These are phyloP conservation scores for Diversispora epigaea DNA, from an alignment of 192 early-diverging fungal genomes.

Conservation along the genomic window DNA sequence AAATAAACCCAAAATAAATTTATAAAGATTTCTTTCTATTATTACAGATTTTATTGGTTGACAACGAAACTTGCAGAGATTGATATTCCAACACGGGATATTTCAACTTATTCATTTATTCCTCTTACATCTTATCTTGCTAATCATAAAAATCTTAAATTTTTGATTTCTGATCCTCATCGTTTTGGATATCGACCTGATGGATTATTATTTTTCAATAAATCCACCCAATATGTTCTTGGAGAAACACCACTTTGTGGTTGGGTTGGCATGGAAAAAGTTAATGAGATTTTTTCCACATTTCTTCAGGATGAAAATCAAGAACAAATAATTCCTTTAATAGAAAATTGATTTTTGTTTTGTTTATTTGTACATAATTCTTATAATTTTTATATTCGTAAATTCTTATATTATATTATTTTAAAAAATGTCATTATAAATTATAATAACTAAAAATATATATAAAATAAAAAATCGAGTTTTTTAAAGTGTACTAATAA, in stretches of 20 bases:
- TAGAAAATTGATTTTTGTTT: too few species aligned
- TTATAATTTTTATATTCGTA: too few species aligned
- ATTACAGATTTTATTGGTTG: conserved; percentile 48
- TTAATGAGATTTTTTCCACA: conserved; percentile 38
- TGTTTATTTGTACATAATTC: too few species aligned
- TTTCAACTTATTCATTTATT: conserved; percentile 15
- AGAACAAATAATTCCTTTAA: not conserved
- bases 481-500: too few species aligned
- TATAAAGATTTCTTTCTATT: not conserved
- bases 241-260: conserved; percentile 57
- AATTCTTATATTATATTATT: too few species aligned
- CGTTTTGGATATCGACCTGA: conserved; percentile 41
- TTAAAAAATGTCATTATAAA: too few species aligned
- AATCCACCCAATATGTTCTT: conserved; percentile 51
- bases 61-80: conserved; percentile 48
- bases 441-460: too few species aligned
- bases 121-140: conserved; percentile 14
- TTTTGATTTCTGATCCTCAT: conserved; percentile 2
- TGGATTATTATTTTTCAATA: conserved; percentile 57
- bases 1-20: not conserved
- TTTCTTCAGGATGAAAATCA: conserved; percentile 14
- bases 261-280: conserved; percentile 50
- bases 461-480: too few species aligned
- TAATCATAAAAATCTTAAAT: not conserved
- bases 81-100: conserved; percentile 37